Base-by-base conservation (phyloP, 352 stramenopile species). In the Globisporangium lucens region DNA sequence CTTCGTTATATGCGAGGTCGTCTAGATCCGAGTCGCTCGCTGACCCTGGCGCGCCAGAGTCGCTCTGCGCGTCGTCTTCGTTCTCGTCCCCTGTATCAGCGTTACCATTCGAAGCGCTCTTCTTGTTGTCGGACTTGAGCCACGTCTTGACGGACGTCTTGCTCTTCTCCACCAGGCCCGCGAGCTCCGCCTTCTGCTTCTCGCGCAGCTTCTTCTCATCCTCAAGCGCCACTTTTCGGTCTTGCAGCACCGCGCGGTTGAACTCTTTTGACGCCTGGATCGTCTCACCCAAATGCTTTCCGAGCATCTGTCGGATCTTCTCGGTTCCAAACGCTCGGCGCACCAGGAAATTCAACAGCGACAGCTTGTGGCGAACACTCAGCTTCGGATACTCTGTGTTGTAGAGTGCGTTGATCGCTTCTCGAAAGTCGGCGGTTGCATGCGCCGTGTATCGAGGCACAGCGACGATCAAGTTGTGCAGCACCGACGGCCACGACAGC, bases 171-270 rank as follows among this genome's bases (percentile, higher is more conserved):
- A 75, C 60, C 10, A 90, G 61, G 2, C 72, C 72, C 1, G 82
- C 78, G 0, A 91, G 76, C 46, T 96, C 87, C 4, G 77, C 65
- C 6, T 78, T 74, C 62, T 95, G 87, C 49, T 90, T 90, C 65
- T 94, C 86, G 6, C 84, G 76, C 36, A 93, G 60, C 53, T 85
- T 89, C 68, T 93, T 96, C 47, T 96, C 87, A 36, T 96, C 88
- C 63, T 94, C 88, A 2, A 89, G 56, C 0, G 80, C 82, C 2
- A 84, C 65, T 49, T 90, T 91, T 22, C 75, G 75, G 49, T 96
- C 86, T 17, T 86, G 72, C 30, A 94, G 63, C 20, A 89, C 74
- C 0, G 75, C 69, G 24, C 85, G 85, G 64, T 84, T 94, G 66
- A 89, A 93, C 49, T 89, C 87, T 52, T 96, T 96, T 1, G 82